Percentiles rank a stretch among this genome's conserved stretches.
phyloP scores from a whole-genome alignment of 2,329 filamentous ascomycete genomes.

The Dryadomyces sulphureus region DNA sequence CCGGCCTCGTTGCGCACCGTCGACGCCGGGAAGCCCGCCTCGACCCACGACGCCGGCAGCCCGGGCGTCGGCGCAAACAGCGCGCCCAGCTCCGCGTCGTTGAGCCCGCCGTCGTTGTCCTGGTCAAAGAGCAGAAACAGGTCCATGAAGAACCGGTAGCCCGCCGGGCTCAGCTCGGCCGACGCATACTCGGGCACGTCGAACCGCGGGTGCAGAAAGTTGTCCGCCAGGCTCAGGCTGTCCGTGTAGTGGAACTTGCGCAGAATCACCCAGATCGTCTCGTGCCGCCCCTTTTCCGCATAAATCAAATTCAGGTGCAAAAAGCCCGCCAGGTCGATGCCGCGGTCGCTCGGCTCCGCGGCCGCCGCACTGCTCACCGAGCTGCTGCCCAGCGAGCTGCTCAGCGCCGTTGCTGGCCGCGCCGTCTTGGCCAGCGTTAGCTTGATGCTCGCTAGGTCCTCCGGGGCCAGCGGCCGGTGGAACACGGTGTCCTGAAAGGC shows the following conservation, averaged over 20 bases:
- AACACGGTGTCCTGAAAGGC: constrained; percentile 89
- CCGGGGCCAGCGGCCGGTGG: constrained; percentile 64
- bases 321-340: constrained; percentile 73
- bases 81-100: constrained; percentile 68
- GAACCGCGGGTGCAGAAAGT: constrained; percentile 82
- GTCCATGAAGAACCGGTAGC: constrained; percentile 92
- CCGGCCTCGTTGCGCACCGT: constrained; percentile 93
- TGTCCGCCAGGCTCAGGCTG: constrained; percentile 80
- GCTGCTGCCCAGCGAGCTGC: background rate
- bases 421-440: constrained; percentile 59
- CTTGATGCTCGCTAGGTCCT: constrained; percentile 87
- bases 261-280: constrained; percentile 96
- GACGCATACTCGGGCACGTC: constrained; percentile 88
- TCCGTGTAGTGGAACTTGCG: constrained; percentile 94
- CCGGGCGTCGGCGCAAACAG: constrained; percentile 90
- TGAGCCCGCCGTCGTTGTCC: constrained; percentile 91
- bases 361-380: background rate
- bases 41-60: constrained; percentile 71
- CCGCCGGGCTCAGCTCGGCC: constrained; percentile 82
- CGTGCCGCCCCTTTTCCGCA: constrained; percentile 90
- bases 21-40: constrained; percentile 79
- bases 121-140: constrained; percentile 91
- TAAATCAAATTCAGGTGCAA: constrained; percentile 89
- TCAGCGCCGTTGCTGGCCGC: constrained; percentile 23
- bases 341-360: constrained; percentile 31